Evolutionary conservation across 2,329 filamentous ascomycete genomes (phyloP).

Genomic region (Scytalidium lignicola): DNA sequence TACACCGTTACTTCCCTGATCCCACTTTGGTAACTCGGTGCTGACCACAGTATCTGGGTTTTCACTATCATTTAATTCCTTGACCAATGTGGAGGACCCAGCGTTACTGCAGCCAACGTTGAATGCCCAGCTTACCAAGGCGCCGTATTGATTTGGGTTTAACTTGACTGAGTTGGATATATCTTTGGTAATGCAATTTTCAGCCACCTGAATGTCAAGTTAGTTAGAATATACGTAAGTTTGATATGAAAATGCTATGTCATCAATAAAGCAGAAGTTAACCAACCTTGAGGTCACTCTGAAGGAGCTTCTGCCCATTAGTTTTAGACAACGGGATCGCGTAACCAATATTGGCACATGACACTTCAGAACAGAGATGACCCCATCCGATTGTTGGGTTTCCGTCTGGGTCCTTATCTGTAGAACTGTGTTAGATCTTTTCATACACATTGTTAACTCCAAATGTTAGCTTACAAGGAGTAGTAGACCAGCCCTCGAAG

Average conservation of each 20-base stretch:
- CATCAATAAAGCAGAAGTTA: too few species aligned
- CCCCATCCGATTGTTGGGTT: constrained; percentile 46
- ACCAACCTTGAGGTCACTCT: constrained; percentile 32
- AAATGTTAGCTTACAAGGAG: not conserved
- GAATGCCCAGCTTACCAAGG: constrained; percentile 46
- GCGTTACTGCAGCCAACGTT: constrained; percentile 43
- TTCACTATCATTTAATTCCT: constrained; percentile 39
- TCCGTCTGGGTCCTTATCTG: constrained; percentile 36
- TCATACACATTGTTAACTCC: too few species aligned
- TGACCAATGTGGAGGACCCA: constrained; percentile 34
- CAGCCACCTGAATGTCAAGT: constrained; percentile 19
- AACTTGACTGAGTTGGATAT: constrained; percentile 31
- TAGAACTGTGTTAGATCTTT: too few species aligned
- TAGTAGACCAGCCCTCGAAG: constrained; percentile 31
- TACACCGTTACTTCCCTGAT: constrained; percentile 34
- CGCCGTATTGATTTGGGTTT: constrained; percentile 48
- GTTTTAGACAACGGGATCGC: constrained; percentile 37
- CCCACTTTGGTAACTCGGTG: constrained; percentile 44
- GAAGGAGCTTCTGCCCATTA: constrained; percentile 36
- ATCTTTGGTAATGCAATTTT: constrained; percentile 35
- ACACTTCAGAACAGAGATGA: constrained; percentile 38
- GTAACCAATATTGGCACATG: constrained; percentile 41
- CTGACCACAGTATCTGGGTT: constrained; percentile 34
- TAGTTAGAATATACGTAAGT: not conserved
- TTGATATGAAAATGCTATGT: not conserved